These are phyloP conservation scores for Erysimum cheiranthoides DNA, from an alignment of 345 rosid species.

Conservation along the genomic window DNA sequence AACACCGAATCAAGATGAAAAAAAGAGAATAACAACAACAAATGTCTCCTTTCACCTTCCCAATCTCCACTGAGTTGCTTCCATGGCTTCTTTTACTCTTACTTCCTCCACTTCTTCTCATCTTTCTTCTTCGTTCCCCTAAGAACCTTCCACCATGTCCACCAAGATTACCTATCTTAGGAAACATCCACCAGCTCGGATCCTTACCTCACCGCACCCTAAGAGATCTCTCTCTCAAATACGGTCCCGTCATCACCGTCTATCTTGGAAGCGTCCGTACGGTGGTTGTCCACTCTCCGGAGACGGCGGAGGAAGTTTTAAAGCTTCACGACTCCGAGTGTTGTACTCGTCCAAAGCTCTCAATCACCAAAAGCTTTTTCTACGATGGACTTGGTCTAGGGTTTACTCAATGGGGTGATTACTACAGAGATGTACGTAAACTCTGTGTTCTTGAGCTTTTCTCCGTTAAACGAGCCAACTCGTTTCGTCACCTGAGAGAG, in stretches of 20 bases:
- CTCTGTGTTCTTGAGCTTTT: constrained; percentile 51
- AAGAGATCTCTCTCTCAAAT: constrained; percentile 49
- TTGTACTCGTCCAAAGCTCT: constrained; percentile 49
- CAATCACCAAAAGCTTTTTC: constrained; percentile 43
- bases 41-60: constrained; percentile 26
- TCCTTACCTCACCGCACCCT: constrained; percentile 50
- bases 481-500: constrained; percentile 49
- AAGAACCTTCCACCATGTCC: constrained; percentile 51
- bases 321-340: constrained; percentile 49
- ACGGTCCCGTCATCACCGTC: constrained; percentile 60
- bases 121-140: constrained; percentile 24
- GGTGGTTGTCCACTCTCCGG: constrained; percentile 56
- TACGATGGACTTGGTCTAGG: constrained; percentile 50
- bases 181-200: constrained; percentile 62
- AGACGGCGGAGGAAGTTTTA: constrained; percentile 52
- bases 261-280: constrained; percentile 56
- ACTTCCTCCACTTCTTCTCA: constrained; percentile 28
- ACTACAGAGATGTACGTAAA: constrained; percentile 48
- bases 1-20: not conserved
- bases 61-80: constrained; percentile 23
- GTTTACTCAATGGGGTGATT: constrained; percentile 49
- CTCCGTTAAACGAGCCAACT: constrained; percentile 50
- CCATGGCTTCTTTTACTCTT: constrained; percentile 40
- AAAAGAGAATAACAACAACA: constrained; percentile 21
- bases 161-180: constrained; percentile 51